Conservation (phyloP, 352 stramenopile genomes). For the Phytophthora brassicae region DNA sequence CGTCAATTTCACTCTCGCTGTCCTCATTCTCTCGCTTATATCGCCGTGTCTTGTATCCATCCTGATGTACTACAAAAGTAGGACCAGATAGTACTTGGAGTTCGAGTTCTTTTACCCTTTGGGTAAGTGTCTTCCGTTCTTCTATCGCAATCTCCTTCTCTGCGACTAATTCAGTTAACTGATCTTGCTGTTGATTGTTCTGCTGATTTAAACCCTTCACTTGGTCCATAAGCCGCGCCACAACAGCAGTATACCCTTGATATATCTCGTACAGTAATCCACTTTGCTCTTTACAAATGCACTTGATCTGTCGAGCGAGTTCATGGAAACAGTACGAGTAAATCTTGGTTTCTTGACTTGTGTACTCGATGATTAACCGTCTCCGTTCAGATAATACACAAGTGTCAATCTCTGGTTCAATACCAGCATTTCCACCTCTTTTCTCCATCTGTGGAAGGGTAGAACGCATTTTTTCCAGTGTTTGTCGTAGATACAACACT, state of each 20-base stretch:
- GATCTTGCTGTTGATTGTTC: conserved; percentile 32
- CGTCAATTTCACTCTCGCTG: conserved; percentile 20
- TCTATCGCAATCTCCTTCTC: conserved; percentile 15
- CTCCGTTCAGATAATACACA: conserved; percentile 17
- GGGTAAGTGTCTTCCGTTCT: conserved; percentile 27
- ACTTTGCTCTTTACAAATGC: conserved; percentile 77
- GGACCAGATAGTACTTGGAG: conserved; percentile 13
- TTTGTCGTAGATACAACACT: conserved; percentile 63
- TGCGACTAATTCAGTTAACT: conserved; percentile 17
- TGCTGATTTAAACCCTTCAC: conserved; percentile 17
- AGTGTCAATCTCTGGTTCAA: conserved; percentile 10
- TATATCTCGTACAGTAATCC: conserved; percentile 66
- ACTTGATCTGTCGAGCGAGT: conserved; percentile 72
- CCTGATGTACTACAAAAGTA: conserved; percentile 8
- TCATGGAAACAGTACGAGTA: conserved; percentile 82
- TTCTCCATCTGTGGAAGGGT: conserved; percentile 24
- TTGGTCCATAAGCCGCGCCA: conserved; percentile 30
- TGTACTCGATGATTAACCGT: conserved; percentile 44
- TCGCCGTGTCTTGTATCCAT: conserved; percentile 3
- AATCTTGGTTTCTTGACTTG: conserved; percentile 54
- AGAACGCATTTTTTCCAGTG: conserved; percentile 58
- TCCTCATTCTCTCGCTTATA: neutral
- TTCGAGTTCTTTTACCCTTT: conserved; percentile 24
- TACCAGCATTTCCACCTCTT: neutral
- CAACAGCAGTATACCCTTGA: conserved; percentile 44